These are phyloP conservation scores for Salix exigua DNA, from an alignment of 345 rosid genomes.

Conservation along the genomic window DNA sequence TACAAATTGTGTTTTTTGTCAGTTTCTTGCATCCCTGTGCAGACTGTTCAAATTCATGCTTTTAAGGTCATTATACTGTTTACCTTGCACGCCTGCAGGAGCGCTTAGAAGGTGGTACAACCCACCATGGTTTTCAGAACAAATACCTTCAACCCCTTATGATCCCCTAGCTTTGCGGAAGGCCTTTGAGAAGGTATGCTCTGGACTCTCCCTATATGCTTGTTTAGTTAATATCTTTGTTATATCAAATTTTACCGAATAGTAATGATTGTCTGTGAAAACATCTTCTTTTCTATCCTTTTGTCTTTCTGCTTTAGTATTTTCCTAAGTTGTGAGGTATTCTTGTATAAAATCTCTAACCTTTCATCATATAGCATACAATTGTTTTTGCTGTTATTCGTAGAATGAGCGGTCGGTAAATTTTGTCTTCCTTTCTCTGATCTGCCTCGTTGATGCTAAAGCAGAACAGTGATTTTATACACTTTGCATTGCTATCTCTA, in stretches of 20 bases:
- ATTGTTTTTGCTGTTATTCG: neutral
- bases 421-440: neutral
- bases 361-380: neutral
- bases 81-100: constrained; percentile 39
- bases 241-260: neutral
- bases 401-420: neutral
- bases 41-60: neutral
- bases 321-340: neutral
- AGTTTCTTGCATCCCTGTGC: neutral
- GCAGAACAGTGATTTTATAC: neutral
- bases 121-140: constrained; percentile 64
- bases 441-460: neutral
- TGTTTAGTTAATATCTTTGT: neutral
- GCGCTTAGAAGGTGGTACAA: constrained; percentile 76
- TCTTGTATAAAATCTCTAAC: neutral
- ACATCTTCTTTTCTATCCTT: neutral
- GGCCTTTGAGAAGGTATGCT: constrained; percentile 65
- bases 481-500: neutral
- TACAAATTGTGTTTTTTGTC: neutral
- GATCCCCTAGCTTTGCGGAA: constrained; percentile 48
- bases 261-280: neutral
- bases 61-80: neutral
- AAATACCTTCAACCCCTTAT: constrained; percentile 65
- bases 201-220: constrained; percentile 4
- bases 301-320: neutral